A percentile compares a stretch with the other conserved stretches of the same genome.
phyloP scores from a whole-genome alignment of 768 basidiomycete species.

The Suillus placidus region DNA sequence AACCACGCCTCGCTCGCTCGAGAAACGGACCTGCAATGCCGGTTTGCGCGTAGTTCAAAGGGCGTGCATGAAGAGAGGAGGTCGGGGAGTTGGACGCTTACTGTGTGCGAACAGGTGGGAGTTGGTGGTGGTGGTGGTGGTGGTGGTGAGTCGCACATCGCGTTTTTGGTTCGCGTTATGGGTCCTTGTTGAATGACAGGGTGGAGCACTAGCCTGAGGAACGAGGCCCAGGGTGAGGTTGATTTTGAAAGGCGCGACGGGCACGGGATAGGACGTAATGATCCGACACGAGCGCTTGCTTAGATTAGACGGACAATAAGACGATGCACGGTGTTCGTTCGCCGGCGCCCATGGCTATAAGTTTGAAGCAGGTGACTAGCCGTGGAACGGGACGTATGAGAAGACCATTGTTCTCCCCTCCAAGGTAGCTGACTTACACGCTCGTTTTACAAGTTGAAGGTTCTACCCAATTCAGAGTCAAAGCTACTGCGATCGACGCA shows the following conservation, averaged over 20 bases:
- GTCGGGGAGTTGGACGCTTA: constrained; percentile 36
- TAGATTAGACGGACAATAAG: neutral
- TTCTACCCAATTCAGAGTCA: no score
- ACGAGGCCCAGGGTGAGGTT: neutral
- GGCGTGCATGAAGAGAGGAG: constrained; percentile 25
- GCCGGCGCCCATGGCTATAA: neutral
- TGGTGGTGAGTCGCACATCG: no score
- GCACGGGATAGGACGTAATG: constrained; percentile 3
- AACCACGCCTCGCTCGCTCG: constrained; percentile 34
- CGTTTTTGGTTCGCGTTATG: no score
- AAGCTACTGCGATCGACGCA: no score
- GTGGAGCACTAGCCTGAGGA: neutral
- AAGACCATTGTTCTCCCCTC: neutral
- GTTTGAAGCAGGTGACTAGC: neutral
- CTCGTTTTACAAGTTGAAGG: no score
- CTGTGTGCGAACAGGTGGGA: constrained; percentile 9
- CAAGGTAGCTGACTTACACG: neutral
- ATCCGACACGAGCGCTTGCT: neutral
- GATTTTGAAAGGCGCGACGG: constrained; percentile 1
- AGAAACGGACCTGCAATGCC: constrained; percentile 31
- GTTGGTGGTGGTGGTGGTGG: neutral
- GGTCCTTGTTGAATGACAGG: no score
- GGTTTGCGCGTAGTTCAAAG: constrained; percentile 32
- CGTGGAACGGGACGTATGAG: no score
- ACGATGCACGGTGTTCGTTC: neutral